phyloP scores from a whole-genome alignment of 306 rosid species.

The Medicago truncatula region DNA sequence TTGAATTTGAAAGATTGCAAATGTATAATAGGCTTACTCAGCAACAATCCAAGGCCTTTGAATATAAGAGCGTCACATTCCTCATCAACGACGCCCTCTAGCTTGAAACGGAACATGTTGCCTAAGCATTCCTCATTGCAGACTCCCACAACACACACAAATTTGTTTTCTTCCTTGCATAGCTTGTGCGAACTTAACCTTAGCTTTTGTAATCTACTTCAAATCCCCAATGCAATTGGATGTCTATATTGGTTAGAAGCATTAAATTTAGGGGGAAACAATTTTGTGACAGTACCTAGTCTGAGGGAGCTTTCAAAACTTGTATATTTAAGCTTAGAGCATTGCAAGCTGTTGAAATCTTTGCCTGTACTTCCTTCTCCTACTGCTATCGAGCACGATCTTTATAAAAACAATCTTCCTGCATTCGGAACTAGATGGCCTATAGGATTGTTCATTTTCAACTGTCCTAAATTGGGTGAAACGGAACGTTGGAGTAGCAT shows the following conservation, averaged over 20 bases:
- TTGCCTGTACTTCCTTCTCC: conserved; percentile 5
- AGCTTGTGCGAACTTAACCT: background rate
- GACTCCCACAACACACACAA: no score
- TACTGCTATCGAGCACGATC: background rate
- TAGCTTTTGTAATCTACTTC: conserved; percentile 6
- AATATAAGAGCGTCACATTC: no score
- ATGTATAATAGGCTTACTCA: background rate
- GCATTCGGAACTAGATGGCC: no score
- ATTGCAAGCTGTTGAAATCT: background rate
- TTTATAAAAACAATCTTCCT: no score
- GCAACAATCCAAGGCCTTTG: background rate
- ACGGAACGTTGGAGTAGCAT: background rate
- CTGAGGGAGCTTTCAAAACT: background rate
- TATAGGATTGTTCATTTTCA: background rate
- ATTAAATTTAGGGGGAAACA: conserved; percentile 25
- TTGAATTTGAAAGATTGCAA: conserved; percentile 4
- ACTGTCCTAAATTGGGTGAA: conserved; percentile 26
- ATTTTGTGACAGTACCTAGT: background rate
- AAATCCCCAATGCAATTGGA: conserved; percentile 1
- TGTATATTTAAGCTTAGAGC: background rate
- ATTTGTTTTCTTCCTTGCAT: background rate
- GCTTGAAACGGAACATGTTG: no score
- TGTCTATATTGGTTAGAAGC: background rate
- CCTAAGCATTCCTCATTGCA: no score
- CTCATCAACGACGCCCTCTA: no score